Evolutionary conservation across 495 filamentous ascomycete genomes (phyloP), one percentile per base, ranked within the genome.

Genomic region (Astrocystis sublimbata): DNA sequence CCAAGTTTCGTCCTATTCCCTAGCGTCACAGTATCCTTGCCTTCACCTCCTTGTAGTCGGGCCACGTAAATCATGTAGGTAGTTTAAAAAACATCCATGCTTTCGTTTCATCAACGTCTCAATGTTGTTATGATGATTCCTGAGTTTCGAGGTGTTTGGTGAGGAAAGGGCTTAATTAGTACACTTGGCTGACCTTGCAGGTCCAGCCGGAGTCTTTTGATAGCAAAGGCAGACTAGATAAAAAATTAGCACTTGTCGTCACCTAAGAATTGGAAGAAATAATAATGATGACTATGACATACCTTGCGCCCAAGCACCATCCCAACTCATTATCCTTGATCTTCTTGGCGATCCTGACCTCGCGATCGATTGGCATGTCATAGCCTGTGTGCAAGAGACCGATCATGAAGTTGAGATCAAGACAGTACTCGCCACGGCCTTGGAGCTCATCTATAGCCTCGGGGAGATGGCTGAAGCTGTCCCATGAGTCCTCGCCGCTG

Each of bases 311-410:
- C 73, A 98, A 79, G 78, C 93, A 97, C 94, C 94, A 98, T 50
- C 94, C 94, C 60, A 98, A 78, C 81, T 98, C 96, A 75, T 97
- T 97, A 35, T 87, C 87, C 81, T 93, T 93, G 67, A 98, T 94
- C 84, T 97, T 93, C 89, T 98, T 98, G 30, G 94, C 94, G 67
- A 97, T 96, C 81, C 89, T 91, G 56, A 98, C 92, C 77, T 98
- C 93, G 21, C 94, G 85, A 60, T 94, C 91, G 68, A 98, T 83
- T 5, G 93, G 93, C 92, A 98, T 98, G 66, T 97, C 94, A 74
- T 98, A 98, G 19, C 94, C 94, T 1, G 92, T 97, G 74, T 97
- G 93, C 61, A 97, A 77, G 53, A 98, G 79, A 23, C 89, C 89
- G 62, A 96, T 72, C 92, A 96, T 96, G 74, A 97, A 98, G 75